These are phyloP conservation scores for Ceratocystis harringtonii DNA, from an alignment of 2,329 filamentous ascomycete species.

Conservation along the genomic window DNA sequence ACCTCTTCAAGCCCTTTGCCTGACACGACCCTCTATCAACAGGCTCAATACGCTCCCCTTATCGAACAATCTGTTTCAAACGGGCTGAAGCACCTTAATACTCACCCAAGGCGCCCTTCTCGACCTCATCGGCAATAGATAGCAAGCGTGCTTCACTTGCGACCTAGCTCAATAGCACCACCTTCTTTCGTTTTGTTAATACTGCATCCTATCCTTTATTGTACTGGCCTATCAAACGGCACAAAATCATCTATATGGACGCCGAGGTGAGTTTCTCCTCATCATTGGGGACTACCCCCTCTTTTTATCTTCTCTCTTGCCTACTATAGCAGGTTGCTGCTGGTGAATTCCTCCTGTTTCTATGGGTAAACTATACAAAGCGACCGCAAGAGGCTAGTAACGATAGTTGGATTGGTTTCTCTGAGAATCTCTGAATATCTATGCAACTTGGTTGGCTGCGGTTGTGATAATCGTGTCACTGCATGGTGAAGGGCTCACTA, in stretches of 20 bases:
- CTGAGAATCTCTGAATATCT: too few relatives aligned
- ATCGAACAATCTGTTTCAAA: neutral
- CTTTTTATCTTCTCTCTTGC: neutral
- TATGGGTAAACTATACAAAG: too few relatives aligned
- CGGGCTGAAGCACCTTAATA: neutral
- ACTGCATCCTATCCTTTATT: neutral
- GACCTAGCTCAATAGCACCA: neutral
- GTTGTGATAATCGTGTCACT: neutral
- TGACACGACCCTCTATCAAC: too few relatives aligned
- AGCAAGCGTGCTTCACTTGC: neutral
- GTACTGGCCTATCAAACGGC: neutral
- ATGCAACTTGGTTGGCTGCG: too few relatives aligned
- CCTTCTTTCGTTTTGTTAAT: neutral
- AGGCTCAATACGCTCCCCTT: too few relatives aligned
- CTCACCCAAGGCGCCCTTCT: too few relatives aligned
- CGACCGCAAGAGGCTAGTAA: neutral
- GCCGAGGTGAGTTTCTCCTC: constrained; percentile 14
- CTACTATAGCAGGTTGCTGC: too few relatives aligned
- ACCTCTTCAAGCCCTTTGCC: too few relatives aligned
- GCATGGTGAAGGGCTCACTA: neutral
- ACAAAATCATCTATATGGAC: constrained; percentile 15
- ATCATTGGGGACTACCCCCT: neutral
- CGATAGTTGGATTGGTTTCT: too few relatives aligned
- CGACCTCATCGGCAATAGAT: neutral
- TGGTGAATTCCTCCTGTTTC: too few relatives aligned